Evolutionary conservation across 177 flowering plant genomes (phyloP), one percentile per base, ranked within the genome.

Genomic region (Telopea speciosissima): DNA sequence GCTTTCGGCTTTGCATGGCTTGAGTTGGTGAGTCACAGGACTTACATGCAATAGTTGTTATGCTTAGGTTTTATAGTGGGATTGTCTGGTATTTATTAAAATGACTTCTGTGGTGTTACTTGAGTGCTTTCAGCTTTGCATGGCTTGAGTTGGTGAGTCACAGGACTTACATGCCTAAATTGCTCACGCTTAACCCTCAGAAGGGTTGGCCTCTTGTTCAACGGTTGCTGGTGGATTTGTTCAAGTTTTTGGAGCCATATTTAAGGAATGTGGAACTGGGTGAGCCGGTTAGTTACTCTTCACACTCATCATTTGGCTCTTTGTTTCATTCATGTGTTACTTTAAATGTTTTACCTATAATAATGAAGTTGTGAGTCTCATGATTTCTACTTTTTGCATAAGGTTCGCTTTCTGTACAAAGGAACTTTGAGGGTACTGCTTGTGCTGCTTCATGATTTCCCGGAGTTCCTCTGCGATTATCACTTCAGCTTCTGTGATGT

Each of bases 401-500:
- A 96, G 99, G 86, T 90, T 66, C 97, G 83, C 33, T 83, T 89
- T 75, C 86, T 96, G 54, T 96, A 96, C 81, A 93, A 86, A 81
- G 99, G 99, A 68, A 91, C 97, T 42, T 81, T 96, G 23, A 80
- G 99, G 75, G 98, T 93, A 73, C 82, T 96, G 71, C 81, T 96
- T 70, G 98, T 96, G 76, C 81, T 96, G 24, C 97, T 96, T 68
- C 99, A 96, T 74, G 98, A 96, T 85, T 96, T 96, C 75, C 99
- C 99, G 0, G 99, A 96, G 81, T 96, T 96, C 75, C 88, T 96
- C 9, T 93, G 97, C 70, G 96, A 92, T 72, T 93, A 91, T 81
- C 98, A 96, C 82, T 93, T 96, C 83, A 91, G 97, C 63, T 96
- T 96, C 80, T 93, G 99, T 79, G 98, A 96, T 83, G 93, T 92